Evolutionary conservation across 1,284 basidiomycete genomes (phyloP), one percentile per base, ranked within the genome.

Genomic region (Fomitiporia mediterranea): DNA sequence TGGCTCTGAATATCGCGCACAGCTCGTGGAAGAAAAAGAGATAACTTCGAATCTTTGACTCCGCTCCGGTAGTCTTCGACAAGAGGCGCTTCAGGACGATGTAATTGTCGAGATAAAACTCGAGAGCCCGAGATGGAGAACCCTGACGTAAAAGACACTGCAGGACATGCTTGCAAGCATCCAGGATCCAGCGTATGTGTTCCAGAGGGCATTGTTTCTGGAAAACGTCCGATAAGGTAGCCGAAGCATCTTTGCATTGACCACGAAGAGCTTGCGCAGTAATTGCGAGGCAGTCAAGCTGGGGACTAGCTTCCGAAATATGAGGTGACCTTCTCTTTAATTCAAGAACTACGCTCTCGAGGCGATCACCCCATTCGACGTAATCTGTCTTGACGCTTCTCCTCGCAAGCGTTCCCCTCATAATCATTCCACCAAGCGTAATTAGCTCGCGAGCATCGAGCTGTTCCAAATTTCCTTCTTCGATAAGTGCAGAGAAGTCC

Each of bases 31-130:
- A 44, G 27, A 54, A 35, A 6, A 37, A 39, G 4, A n/a, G 35
- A 28, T 32, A 30, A 15, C 27, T 11, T 17, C 44, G 28, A 4
- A 25, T 35, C 11, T 32, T 27, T 9, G 34, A 28, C 17, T 30
- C 44, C 25, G 13, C 25, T 9, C 9, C 2, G 7, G 15, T 5
- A 25, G 34, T 21, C 28, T 23, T 42, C 21, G 19, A 37, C 32
- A 46, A 25, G 13, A 38, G 1, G 8, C 13, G 1, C 32, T 23
- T 27, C 9, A 57, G 27, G 4, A 25, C 3, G 9, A 39, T 7
- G 7, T 39, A 11, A 15, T 51, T 46, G 28, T 46, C 50, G 25
- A 57, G 19, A 27, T 44, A 53, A 53, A 53, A 57, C 7, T 53
- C 44, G 34, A 57, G 34, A 17, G 56, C 51, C 38, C 17, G 43